Evolutionary conservation across 2,329 filamentous ascomycete genomes (phyloP), one percentile per base, ranked within the genome.

Genomic region (Colletotrichum camelliae): DNA sequence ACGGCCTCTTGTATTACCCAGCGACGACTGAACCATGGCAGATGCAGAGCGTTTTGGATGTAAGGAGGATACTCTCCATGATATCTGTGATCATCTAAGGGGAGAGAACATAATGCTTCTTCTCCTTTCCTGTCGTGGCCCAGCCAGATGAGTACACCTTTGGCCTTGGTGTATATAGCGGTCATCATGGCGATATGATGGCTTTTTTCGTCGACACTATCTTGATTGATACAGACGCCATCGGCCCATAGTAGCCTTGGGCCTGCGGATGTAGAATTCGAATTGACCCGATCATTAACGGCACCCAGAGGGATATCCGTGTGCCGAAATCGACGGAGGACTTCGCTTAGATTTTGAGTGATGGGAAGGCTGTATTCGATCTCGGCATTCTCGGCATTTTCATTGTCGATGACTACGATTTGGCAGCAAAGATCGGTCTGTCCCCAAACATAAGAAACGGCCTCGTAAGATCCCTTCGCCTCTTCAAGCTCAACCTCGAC

Each of bases 61-160:
- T 18, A 43, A 43, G 39, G 39, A n/a, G 39, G 39, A 4, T 43
- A 2, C 0, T 10, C 9, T 43, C 18, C 18, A 6, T 5, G 8
- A 1, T 0, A 1, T 43, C 3, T n/a, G 39, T n/a, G 8, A 5
- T 10, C 39, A 10, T 43, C 8, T 4, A 9, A 43, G 39, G 39
- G 8, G 39, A 43, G 18, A 43, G 39, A 43, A 43, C 18, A 4
- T 2, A 43, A n/a, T 12, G 39, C 18, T n/a, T 43, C 39, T 43
- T 43, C 39, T n/a, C 4, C 39, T n/a, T 43, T n/a, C 39, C 10
- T 43, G 39, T 43, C 39, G 18, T 43, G 39, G 39, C 18, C 39
- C 18, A 43, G 3, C 39, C 39, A 43, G 18, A 43, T 0, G 9
- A 43, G 39, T 43, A 43, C 18, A 43, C 18, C 18, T 5, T 43